These are phyloP conservation scores for Russula lepida DNA, from an alignment of 768 basidiomycete genomes.

Conservation along the genomic window DNA sequence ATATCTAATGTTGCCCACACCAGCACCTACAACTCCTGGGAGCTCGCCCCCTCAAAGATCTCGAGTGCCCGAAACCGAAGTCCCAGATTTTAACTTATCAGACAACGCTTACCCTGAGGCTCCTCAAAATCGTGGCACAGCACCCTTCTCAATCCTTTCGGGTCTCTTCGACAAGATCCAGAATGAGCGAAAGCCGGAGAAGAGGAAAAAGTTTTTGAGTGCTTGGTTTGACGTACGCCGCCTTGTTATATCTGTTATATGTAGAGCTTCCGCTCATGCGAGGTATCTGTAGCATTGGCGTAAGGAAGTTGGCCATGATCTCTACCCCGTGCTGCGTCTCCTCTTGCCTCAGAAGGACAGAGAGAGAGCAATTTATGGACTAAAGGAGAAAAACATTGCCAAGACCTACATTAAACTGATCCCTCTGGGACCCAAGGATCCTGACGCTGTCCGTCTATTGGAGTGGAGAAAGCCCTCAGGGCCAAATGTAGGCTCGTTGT, in stretches of 20 bases:
- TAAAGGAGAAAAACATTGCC: constrained; percentile 92
- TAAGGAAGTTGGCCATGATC: constrained; percentile 71
- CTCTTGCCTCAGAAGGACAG: constrained; percentile 96
- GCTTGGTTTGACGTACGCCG: constrained; percentile 72
- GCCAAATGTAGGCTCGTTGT: constrained; percentile 41
- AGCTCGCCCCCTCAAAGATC: constrained; percentile 26
- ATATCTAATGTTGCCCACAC: constrained; percentile 52
- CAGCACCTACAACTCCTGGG: constrained; percentile 53
- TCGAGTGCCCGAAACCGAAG: neutral
- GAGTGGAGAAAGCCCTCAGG: constrained; percentile 88
- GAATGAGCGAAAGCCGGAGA: constrained; percentile 64
- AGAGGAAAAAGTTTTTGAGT: constrained; percentile 57
- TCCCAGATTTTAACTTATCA: constrained; percentile 17
- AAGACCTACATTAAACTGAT: constrained; percentile 89
- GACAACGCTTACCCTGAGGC: constrained; percentile 41
- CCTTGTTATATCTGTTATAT: neutral
- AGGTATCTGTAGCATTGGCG: constrained; percentile 63
- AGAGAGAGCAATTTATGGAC: constrained; percentile 83
- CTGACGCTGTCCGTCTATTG: constrained; percentile 70
- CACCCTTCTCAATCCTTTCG: constrained; percentile 60
- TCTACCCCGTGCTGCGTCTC: constrained; percentile 85
- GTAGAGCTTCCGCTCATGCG: constrained; percentile 8
- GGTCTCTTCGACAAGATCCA: constrained; percentile 71
- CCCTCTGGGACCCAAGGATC: constrained; percentile 69
- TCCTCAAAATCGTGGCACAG: constrained; percentile 58